These are phyloP conservation scores for Plasmodium reichenowi DNA, from an alignment of 169 alveolate species.

Conservation along the genomic window DNA sequence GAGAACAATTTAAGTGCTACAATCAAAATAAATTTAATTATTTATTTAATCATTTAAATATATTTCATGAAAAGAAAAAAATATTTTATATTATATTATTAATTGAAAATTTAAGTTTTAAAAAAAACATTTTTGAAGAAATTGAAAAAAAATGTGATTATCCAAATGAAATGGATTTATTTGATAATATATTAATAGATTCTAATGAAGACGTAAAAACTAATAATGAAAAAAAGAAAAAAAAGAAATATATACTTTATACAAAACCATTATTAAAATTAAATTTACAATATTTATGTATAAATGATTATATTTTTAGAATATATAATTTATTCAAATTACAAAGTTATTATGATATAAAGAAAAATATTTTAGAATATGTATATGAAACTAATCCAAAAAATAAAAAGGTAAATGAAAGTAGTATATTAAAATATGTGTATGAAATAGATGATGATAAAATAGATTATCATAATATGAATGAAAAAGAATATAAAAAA, in stretches of 20 bases:
- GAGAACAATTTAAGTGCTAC: not conserved
- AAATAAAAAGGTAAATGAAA: constrained; percentile 58
- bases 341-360: constrained; percentile 92
- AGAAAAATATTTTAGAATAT: constrained; percentile 90
- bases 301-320: constrained; percentile 92
- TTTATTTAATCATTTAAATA: constrained; percentile 1
- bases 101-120: constrained; percentile 67
- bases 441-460: constrained; percentile 52
- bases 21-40: not conserved
- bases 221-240: not conserved
- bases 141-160: constrained; percentile 72
- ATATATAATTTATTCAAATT: constrained; percentile 90
- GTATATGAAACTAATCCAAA: constrained; percentile 85
- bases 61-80: constrained; percentile 31
- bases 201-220: constrained; percentile 58
- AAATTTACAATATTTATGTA: constrained; percentile 91
- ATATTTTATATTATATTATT: constrained; percentile 54
- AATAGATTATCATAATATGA: not conserved
- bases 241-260: constrained; percentile 49
- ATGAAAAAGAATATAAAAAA: not conserved
- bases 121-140: constrained; percentile 65
- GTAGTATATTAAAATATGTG: constrained; percentile 51
- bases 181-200: constrained; percentile 63
- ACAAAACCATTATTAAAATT: constrained; percentile 90
- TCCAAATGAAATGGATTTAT: constrained; percentile 71